phyloP scores from a whole-genome alignment of 116 monocot species.

The Iris pallida region DNA sequence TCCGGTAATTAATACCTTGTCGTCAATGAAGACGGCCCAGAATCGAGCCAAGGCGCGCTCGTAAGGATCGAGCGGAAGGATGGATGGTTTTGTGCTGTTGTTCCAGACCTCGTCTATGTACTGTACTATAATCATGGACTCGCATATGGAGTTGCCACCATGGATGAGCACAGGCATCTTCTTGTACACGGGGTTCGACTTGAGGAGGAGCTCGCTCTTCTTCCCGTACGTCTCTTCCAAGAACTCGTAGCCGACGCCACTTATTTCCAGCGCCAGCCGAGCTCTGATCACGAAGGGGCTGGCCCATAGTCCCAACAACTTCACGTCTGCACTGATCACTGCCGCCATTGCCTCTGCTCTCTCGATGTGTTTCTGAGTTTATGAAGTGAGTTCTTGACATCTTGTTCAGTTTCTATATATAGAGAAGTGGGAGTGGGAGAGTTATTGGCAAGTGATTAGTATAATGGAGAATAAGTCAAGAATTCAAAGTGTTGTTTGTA shows the following conservation, averaged over 20 bases:
- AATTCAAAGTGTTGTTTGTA: too few relatives aligned
- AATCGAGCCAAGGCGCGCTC: slow-evolving; percentile 29
- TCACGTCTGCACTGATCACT: background rate
- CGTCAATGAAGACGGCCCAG: slow-evolving; percentile 19
- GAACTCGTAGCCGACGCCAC: slow-evolving; percentile 2
- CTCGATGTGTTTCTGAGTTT: too few relatives aligned
- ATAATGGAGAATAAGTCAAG: too few relatives aligned
- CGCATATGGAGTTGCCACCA: slow-evolving; percentile 5
- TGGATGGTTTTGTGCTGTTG: background rate
- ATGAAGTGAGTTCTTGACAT: too few relatives aligned
- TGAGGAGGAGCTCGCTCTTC: slow-evolving; percentile 15
- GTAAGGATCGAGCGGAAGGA: slow-evolving; percentile 6
- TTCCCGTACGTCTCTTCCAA: slow-evolving; percentile 2
- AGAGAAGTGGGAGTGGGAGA: too few relatives aligned
- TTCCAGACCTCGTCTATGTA: slow-evolving; percentile 19
- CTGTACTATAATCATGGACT: slow-evolving; percentile 22
- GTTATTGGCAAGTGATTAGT: too few relatives aligned
- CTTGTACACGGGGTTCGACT: slow-evolving; percentile 17
- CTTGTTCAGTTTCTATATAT: too few relatives aligned
- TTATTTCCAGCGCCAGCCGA: slow-evolving; percentile 12
- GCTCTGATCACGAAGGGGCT: slow-evolving; percentile 11
- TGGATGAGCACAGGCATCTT: slow-evolving; percentile 25
- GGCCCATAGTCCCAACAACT: slow-evolving; percentile 4
- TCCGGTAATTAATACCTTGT: too few relatives aligned
- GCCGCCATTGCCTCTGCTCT: background rate